Conservation (phyloP, 2,329 filamentous ascomycete genomes). For the Sporothrix brunneoviolacea region DNA sequence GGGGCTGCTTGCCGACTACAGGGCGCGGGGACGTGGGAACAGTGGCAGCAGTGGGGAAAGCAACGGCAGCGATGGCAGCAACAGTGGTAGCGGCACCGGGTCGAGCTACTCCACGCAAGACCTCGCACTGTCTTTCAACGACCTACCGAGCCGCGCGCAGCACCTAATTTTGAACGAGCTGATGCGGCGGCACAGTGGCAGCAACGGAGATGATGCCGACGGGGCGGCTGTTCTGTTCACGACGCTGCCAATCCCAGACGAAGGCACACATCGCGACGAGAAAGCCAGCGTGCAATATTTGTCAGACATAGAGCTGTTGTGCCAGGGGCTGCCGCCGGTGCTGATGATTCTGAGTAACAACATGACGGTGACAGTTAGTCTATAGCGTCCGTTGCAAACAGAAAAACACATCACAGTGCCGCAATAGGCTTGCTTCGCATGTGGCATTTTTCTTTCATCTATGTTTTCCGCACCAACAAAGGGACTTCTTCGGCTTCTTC, state of each 20-base stretch:
- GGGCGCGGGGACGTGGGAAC: constrained; percentile 10
- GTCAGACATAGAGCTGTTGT: constrained; percentile 70
- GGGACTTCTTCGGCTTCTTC: too few species aligned
- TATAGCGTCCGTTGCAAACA: too few species aligned
- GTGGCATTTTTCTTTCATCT: background rate
- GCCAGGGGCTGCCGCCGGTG: constrained; percentile 66
- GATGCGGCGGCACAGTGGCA: constrained; percentile 59
- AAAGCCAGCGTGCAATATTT: constrained; percentile 66
- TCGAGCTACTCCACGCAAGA: constrained; percentile 17
- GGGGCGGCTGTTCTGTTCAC: constrained; percentile 68
- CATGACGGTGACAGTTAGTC: constrained; percentile 78
- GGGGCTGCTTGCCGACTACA: constrained; percentile 37
- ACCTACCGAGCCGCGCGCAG: constrained; percentile 75
- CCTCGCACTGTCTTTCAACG: constrained; percentile 74
- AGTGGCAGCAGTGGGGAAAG: background rate
- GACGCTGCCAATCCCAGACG: constrained; percentile 72
- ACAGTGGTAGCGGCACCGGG: constrained; percentile 4
- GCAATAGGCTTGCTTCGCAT: background rate
- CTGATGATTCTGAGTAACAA: constrained; percentile 79
- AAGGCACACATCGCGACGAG: constrained; percentile 68
- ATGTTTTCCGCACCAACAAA: background rate
- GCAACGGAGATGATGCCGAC: constrained; percentile 32
- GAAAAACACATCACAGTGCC: too few species aligned
- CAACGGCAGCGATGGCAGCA: background rate
- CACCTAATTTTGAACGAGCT: constrained; percentile 83